Conservation (phyloP, 441 rosid genomes). For the Monsonia emarginata region DNA sequence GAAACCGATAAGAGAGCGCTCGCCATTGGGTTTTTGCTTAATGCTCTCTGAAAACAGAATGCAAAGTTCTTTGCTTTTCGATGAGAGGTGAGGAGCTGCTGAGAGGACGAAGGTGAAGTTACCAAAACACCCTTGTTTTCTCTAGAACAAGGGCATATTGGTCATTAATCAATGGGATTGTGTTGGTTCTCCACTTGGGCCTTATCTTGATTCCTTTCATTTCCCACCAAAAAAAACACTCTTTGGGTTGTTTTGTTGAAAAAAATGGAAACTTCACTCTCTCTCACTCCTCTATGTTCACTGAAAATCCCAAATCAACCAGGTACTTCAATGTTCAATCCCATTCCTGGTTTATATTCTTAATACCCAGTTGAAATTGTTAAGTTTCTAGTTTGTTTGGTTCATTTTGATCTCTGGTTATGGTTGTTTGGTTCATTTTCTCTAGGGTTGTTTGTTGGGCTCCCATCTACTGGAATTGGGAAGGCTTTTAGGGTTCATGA, state of each 20-base stretch:
- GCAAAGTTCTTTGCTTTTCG: no score
- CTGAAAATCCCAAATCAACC: slow-evolving; percentile 29
- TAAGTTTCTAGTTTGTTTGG: background rate
- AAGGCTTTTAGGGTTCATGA: slow-evolving; percentile 35
- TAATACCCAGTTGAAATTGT: background rate
- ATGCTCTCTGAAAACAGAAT: no score
- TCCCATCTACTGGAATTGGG: slow-evolving; percentile 27
- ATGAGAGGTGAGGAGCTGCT: no score
- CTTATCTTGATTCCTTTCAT: background rate
- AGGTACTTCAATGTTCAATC: slow-evolving; percentile 26
- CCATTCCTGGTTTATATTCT: background rate
- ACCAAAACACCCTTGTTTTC: no score
- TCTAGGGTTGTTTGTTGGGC: slow-evolving; percentile 25
- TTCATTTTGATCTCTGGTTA: background rate
- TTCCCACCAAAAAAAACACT: background rate
- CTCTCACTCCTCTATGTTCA: slow-evolving; percentile 39
- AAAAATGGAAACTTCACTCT: slow-evolving; percentile 46
- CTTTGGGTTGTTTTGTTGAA: slow-evolving; percentile 15
- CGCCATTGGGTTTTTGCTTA: no score
- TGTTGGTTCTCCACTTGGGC: background rate
- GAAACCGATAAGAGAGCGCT: no score
- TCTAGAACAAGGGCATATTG: background rate
- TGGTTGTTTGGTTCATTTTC: background rate
- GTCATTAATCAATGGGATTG: background rate
- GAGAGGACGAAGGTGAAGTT: no score